phyloP scores from a whole-genome alignment of 495 filamentous ascomycete species.

The Cercophora sp. region DNA sequence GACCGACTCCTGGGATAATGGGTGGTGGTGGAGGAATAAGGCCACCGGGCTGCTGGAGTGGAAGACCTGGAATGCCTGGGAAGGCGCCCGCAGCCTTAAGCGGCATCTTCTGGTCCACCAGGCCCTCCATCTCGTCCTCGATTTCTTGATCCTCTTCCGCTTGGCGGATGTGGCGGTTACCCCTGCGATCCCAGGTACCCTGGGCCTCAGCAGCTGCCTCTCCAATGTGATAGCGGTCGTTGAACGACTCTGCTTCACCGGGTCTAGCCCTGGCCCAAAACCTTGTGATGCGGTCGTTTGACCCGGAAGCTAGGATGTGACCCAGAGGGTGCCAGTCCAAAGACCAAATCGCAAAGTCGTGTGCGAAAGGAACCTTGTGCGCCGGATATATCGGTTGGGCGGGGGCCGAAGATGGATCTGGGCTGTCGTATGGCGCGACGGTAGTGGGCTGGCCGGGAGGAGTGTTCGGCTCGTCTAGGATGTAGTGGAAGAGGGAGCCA shows the following conservation, averaged over 20 bases:
- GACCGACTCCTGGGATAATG: slow-evolving; percentile 23
- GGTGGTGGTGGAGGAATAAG: slow-evolving; percentile 31
- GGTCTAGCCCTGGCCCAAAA: slow-evolving; percentile 92
- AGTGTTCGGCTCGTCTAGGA: slow-evolving; percentile 85
- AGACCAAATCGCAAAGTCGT: slow-evolving; percentile 93
- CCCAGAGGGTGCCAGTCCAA: slow-evolving; percentile 96
- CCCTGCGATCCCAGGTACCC: slow-evolving; percentile 84
- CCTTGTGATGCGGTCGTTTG: slow-evolving; percentile 91
- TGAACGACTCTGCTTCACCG: slow-evolving; percentile 73
- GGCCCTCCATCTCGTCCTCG: slow-evolving; percentile 85
- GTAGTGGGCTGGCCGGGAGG: slow-evolving; percentile 63
- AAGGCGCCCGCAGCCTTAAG: slow-evolving; percentile 42
- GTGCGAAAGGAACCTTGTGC: slow-evolving; percentile 77
- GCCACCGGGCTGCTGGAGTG: slow-evolving; percentile 31
- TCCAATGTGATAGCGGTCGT: slow-evolving; percentile 90
- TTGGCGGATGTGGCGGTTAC: slow-evolving; percentile 70
- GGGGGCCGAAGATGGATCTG: slow-evolving; percentile 70
- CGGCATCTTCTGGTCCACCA: slow-evolving; percentile 92
- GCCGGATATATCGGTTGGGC: slow-evolving; percentile 86
- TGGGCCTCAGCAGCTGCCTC: slow-evolving; percentile 89
- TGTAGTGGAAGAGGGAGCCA: slow-evolving; percentile 84
- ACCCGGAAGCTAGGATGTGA: slow-evolving; percentile 96
- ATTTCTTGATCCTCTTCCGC: slow-evolving; percentile 91
- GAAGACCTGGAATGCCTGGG: slow-evolving; percentile 49
- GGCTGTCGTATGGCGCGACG: slow-evolving; percentile 75